Evolutionary conservation across 441 rosid genomes (phyloP).

Genomic region (Erodium trifolium): DNA sequence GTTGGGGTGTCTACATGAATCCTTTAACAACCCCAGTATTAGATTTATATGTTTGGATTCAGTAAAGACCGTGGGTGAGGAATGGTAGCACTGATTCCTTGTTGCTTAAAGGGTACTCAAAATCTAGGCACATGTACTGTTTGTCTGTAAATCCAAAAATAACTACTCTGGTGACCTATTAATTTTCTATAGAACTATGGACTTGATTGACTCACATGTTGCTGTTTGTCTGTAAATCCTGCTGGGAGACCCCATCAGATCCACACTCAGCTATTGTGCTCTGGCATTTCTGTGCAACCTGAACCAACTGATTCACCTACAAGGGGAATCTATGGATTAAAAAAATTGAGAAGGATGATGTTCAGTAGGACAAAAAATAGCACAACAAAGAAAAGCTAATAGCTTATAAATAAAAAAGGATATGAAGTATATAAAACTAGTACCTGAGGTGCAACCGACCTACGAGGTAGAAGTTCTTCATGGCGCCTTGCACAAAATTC

Average conservation of each 20-base stretch:
- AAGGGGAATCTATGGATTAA: constrained; percentile 4
- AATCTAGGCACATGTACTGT: not conserved
- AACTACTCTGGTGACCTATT: not conserved
- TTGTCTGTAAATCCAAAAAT: too few relatives aligned
- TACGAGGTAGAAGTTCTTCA: constrained; percentile 95
- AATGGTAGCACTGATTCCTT: not conserved
- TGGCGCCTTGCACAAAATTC: constrained; percentile 93
- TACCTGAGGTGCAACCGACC: constrained; percentile 97
- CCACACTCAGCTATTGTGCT: constrained; percentile 86
- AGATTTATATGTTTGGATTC: not conserved
- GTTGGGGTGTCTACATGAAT: not conserved
- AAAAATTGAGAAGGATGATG: not conserved
- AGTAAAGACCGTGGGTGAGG: not conserved
- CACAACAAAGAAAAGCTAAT: not conserved
- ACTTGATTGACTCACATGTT: constrained; percentile 55
- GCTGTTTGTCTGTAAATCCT: constrained; percentile 86
- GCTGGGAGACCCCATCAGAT: constrained; percentile 79
- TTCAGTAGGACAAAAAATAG: not conserved
- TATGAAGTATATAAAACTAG: not conserved
- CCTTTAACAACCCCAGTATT: not conserved
- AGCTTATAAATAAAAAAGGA: constrained; percentile 1
- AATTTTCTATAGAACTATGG: not conserved
- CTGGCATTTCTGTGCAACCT: constrained; percentile 95
- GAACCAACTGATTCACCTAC: constrained; percentile 88
- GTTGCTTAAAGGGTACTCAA: not conserved